These are phyloP conservation scores for Paspalum vaginatum DNA, from an alignment of 176 grass and related monocot species.

Conservation along the genomic window DNA sequence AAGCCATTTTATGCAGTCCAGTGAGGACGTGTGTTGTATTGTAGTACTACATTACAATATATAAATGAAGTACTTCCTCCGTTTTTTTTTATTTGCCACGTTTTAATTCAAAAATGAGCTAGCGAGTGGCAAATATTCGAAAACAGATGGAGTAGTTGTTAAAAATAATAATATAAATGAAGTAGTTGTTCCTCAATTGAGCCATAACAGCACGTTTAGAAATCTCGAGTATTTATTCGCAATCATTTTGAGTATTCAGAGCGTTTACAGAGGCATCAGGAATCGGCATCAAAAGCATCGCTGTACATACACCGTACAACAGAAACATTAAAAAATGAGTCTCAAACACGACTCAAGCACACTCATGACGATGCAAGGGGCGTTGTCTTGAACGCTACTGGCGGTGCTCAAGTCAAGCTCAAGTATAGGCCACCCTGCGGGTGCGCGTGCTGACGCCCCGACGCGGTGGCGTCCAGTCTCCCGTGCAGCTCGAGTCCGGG, in stretches of 20 bases:
- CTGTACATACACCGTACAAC: slow-evolving; percentile 27
- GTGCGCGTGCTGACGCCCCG: slow-evolving; percentile 12
- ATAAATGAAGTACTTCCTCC: not conserved
- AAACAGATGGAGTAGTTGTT: too few relatives aligned
- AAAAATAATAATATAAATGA: too few relatives aligned
- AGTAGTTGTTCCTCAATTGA: not conserved
- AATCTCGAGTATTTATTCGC: slow-evolving; percentile 6
- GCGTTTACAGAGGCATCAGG: slow-evolving; percentile 14
- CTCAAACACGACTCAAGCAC: not conserved
- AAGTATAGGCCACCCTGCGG: slow-evolving; percentile 46
- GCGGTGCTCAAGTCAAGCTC: not conserved
- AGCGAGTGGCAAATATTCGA: too few relatives aligned
- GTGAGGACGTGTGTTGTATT: slow-evolving; percentile 18
- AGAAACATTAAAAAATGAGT: not conserved
- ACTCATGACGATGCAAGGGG: not conserved
- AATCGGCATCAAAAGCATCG: not conserved
- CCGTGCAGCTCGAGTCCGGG: slow-evolving; percentile 50
- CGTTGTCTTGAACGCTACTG: not conserved
- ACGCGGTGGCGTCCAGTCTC: slow-evolving; percentile 44
- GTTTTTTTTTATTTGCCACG: too few relatives aligned
- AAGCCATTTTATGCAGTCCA: slow-evolving; percentile 19
- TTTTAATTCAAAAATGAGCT: too few relatives aligned
- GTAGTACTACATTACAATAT: not conserved
- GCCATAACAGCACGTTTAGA: not conserved
- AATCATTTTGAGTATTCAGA: not conserved